Conservation (phyloP, 208 protist species). For the Lotmaria passim region DNA sequence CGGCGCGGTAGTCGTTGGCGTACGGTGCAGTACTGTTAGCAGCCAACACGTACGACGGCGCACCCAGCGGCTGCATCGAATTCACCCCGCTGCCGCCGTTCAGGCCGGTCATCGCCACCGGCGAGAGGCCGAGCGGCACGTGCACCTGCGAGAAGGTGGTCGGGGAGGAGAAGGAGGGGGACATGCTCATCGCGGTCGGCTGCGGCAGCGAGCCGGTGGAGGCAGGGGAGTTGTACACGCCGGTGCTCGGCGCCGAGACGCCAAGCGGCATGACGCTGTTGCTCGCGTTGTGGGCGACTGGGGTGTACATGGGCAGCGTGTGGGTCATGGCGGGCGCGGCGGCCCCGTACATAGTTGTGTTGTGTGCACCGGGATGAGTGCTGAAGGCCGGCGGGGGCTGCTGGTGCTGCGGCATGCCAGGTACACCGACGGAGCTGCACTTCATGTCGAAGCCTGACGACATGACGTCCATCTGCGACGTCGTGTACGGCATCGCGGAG, state of each 20-base stretch:
- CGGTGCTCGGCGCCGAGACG: constrained; percentile 22
- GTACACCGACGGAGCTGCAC: constrained; percentile 6
- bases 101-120: constrained; percentile 7
- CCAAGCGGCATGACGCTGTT: constrained; percentile 16
- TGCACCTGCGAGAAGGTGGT: constrained; percentile 25
- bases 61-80: constrained; percentile 28
- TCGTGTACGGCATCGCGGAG: constrained; percentile 20
- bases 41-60: constrained; percentile 30
- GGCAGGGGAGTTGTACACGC: constrained; percentile 24
- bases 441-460: constrained; percentile 23
- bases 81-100: constrained; percentile 3
- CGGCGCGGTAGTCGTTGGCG: constrained; percentile 22
- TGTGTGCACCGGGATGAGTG: constrained; percentile 13
- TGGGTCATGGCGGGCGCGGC: constrained; percentile 20
- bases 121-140: constrained; percentile 25
- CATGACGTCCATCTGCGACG: constrained; percentile 22
- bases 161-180: constrained; percentile 21
- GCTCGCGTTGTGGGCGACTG: constrained; percentile 8
- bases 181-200: constrained; percentile 20
- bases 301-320: constrained; percentile 31
- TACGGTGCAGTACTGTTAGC: constrained; percentile 6
- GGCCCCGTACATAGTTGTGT: constrained; percentile 4
- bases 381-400: constrained; percentile 26
- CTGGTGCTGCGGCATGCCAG: constrained; percentile 10
- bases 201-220: constrained; percentile 19